Conservation (phyloP, 2,329 filamentous ascomycete species). For the Clarireedia paspali region DNA sequence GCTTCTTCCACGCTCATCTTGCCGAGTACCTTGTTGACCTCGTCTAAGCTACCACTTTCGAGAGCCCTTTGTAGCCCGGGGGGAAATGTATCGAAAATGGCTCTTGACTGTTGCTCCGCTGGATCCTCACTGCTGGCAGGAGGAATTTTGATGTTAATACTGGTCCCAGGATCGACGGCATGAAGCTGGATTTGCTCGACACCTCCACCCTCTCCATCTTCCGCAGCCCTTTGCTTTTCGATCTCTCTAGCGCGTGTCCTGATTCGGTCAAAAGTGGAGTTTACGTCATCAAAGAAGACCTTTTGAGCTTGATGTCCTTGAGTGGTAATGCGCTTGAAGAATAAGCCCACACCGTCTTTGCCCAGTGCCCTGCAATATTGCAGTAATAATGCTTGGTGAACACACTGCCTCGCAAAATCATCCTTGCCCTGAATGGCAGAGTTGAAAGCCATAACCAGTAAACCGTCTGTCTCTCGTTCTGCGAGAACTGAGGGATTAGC, state of each 20-base stretch:
- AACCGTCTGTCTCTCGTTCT: constrained; percentile 82
- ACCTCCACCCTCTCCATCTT: constrained; percentile 50
- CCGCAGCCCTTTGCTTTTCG: constrained; percentile 40
- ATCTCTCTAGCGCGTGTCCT: constrained; percentile 54
- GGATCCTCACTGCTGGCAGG: constrained; percentile 58
- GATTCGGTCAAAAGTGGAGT: constrained; percentile 79
- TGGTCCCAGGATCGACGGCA: constrained; percentile 86
- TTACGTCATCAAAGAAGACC: constrained; percentile 88
- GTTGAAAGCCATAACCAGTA: constrained; percentile 89
- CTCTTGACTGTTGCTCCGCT: constrained; percentile 54
- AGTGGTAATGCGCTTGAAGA: constrained; percentile 94
- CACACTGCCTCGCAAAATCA: constrained; percentile 74
- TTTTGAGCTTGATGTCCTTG: constrained; percentile 83
- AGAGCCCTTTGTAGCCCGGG: constrained; percentile 75
- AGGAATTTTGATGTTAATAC: constrained; percentile 82
- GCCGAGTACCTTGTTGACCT: constrained; percentile 79
- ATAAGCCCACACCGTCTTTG: constrained; percentile 78
- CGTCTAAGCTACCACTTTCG: constrained; percentile 80
- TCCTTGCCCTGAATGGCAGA: constrained; percentile 69
- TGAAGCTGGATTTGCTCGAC: constrained; percentile 97
- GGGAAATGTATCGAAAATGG: constrained; percentile 77
- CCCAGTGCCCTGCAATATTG: constrained; percentile 93
- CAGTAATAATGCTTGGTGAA: constrained; percentile 85
- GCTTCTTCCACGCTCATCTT: constrained; percentile 85
- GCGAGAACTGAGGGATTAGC: constrained; percentile 69